Percentiles rank a stretch among this genome's conserved stretches.
phyloP scores from a whole-genome alignment of 345 rosid genomes.

The Syzygium aqueum region DNA sequence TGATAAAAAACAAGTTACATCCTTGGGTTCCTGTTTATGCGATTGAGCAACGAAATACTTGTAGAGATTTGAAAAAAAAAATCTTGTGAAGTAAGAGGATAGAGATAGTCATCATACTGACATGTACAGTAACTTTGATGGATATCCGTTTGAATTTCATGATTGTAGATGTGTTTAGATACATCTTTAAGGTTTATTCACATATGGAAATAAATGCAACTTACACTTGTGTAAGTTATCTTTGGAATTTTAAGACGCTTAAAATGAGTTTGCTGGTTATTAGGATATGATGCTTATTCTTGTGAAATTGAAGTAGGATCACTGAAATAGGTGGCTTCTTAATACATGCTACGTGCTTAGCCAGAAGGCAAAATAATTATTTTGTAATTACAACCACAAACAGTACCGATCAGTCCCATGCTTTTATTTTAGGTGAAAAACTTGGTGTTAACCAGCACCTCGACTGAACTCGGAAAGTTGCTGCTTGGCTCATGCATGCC shows the following conservation, averaged over 20 bases:
- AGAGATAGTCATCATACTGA: not conserved
- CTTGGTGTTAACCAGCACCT: not conserved
- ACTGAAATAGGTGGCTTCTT: not conserved
- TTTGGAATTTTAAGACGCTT: not conserved
- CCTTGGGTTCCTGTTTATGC: not conserved
- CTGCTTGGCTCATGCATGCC: not conserved
- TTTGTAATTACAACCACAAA: not conserved
- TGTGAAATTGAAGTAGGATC: not conserved
- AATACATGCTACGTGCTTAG: not conserved
- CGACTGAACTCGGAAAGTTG: not conserved
- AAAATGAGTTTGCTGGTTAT: not conserved
- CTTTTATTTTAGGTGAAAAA: not conserved
- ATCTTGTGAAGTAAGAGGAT: not conserved
- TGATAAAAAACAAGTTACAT: not conserved
- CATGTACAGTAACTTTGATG: not conserved
- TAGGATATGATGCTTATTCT: not conserved
- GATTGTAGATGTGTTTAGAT: not conserved
- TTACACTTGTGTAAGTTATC: not conserved
- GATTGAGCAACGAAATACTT: not conserved
- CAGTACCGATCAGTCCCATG: not conserved
- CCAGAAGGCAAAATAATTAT: not conserved
- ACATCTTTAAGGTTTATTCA: not conserved
- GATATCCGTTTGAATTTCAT: not conserved
- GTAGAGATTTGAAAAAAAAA: not conserved
- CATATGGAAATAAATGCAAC: not conserved